Evolutionary conservation across 192 early-diverging fungal genomes (phyloP).

Genomic region (Coemansia sp.): DNA sequence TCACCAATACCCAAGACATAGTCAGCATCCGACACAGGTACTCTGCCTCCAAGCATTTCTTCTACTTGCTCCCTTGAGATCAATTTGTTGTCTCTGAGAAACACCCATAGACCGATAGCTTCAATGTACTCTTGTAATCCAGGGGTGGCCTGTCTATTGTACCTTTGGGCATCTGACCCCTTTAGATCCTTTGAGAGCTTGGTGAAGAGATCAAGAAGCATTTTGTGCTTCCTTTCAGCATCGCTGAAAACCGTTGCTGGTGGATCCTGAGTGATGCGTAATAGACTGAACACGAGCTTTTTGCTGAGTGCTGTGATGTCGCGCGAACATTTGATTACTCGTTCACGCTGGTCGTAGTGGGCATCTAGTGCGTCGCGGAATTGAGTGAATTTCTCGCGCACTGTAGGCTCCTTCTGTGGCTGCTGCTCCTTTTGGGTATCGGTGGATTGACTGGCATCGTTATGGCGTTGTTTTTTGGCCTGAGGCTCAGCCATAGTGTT

Average conservation of each 20-base stretch:
- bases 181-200: constrained; percentile 34
- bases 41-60: constrained; percentile 5
- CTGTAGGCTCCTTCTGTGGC: constrained; percentile 14
- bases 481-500: too few species aligned
- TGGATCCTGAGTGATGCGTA: constrained; percentile 40
- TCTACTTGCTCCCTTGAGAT: constrained; percentile 39
- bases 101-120: constrained; percentile 45
- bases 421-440: too few species aligned
- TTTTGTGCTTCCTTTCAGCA: constrained; percentile 24
- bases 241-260: constrained; percentile 32
- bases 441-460: too few species aligned
- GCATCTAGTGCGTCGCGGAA: constrained; percentile 37
- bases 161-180: constrained; percentile 38
- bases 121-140: constrained; percentile 53
- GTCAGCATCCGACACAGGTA: constrained; percentile 38
- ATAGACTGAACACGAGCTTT: constrained; percentile 49
- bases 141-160: constrained; percentile 32
- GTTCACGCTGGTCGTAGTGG: constrained; percentile 54
- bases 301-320: constrained; percentile 53
- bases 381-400: constrained; percentile 12
- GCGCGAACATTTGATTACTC: constrained; percentile 50
- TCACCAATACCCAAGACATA: constrained; percentile 58
- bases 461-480: too few species aligned
- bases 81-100: constrained; percentile 24
- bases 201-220: constrained; percentile 29